phyloP scores from a whole-genome alignment of 1,284 basidiomycete genomes.

The Xerocomus nothofagi region DNA sequence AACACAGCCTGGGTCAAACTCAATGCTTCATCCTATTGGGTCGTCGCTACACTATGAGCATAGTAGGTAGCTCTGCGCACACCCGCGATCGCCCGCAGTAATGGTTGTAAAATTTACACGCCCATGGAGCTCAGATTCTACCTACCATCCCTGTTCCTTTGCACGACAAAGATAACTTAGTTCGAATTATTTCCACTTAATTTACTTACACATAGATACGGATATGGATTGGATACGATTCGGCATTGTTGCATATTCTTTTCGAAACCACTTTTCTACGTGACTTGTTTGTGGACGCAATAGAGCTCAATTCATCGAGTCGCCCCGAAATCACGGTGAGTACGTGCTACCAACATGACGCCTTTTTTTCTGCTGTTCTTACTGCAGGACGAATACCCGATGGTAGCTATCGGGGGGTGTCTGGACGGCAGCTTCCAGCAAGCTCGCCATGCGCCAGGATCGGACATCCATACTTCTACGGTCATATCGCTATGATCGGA shows the following conservation, averaged over 20 bases:
- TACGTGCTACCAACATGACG: conserved; percentile 11
- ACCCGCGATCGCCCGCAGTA: no score
- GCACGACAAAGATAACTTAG: no score
- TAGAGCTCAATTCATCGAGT: neutral
- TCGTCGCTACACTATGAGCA: conserved; percentile 12
- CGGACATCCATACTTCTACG: neutral
- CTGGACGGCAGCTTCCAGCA: conserved; percentile 5
- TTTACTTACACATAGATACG: conserved; percentile 11
- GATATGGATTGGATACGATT: conserved; percentile 2
- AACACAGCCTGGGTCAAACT: conserved; percentile 2
- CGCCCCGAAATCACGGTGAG: neutral
- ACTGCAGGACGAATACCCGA: conserved; percentile 1
- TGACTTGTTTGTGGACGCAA: neutral
- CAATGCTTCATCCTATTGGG: conserved; percentile 5
- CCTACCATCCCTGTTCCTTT: no score
- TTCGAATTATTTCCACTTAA: conserved; percentile 9
- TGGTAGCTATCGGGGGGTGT: neutral
- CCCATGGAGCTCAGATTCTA: no score
- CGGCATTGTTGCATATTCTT: neutral
- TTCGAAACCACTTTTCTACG: neutral
- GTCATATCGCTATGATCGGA: neutral
- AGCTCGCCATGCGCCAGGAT: neutral
- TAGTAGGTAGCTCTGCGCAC: conserved; percentile 22
- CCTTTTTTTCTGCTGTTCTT: neutral
- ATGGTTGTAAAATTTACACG: no score